Conservation (phyloP, 352 stramenopile genomes). For the Phytophthora kernoviae region DNA sequence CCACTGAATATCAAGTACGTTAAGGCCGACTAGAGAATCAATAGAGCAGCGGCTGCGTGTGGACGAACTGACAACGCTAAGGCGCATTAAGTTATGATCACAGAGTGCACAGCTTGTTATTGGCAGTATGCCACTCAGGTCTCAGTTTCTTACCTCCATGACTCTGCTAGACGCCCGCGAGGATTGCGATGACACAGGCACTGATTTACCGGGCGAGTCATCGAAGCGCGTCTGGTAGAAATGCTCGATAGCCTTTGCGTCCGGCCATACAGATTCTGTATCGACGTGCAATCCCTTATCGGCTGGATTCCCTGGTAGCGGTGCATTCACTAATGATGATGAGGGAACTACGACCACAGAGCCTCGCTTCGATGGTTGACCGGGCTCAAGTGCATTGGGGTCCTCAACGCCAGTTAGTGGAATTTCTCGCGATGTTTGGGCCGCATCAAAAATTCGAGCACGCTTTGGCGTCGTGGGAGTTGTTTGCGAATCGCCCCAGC, state of each 20-base stretch:
- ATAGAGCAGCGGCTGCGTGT: slow-evolving; percentile 7
- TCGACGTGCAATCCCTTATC: not conserved
- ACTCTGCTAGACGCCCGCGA: slow-evolving; percentile 10
- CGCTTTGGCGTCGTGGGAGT: slow-evolving; percentile 47
- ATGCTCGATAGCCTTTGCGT: slow-evolving; percentile 39
- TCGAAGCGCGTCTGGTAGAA: slow-evolving; percentile 78
- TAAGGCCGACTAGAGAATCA: slow-evolving; percentile 55
- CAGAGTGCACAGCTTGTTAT: not conserved
- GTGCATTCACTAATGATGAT: not conserved
- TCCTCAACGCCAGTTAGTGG: too few species aligned
- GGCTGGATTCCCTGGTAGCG: slow-evolving; percentile 9
- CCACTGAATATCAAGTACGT: slow-evolving; percentile 54
- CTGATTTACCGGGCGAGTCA: slow-evolving; percentile 19
- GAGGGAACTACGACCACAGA: too few species aligned
- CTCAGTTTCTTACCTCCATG: slow-evolving; percentile 11
- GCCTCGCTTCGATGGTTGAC: too few species aligned
- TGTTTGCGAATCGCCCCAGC: slow-evolving; percentile 53
- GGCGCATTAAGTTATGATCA: slow-evolving; percentile 11
- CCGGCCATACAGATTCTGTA: slow-evolving; percentile 7
- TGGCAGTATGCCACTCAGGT: not conserved
- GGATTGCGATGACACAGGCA: not conserved
- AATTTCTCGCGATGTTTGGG: not conserved
- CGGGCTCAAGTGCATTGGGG: too few species aligned
- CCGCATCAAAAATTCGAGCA: slow-evolving; percentile 54
- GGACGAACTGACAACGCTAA: not conserved